These are phyloP conservation scores for Pseudofabraea citricarpa DNA, from an alignment of 2,329 filamentous ascomycete genomes.

Conservation along the genomic window DNA sequence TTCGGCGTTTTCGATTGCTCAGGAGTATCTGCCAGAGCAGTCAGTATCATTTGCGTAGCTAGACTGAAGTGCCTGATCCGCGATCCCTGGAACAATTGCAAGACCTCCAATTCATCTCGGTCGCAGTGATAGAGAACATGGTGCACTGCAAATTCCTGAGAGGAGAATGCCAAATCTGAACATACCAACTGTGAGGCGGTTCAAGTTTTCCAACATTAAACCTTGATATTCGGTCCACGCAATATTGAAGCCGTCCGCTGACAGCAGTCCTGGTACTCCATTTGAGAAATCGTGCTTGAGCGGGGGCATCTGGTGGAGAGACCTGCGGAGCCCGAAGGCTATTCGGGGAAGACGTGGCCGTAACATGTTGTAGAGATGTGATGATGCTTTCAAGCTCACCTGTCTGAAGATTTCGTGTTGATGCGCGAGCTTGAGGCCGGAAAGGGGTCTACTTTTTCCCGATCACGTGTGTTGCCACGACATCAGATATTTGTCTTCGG, in stretches of 20 bases:
- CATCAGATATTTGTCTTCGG: too few species aligned
- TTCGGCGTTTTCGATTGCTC: constrained; percentile 39
- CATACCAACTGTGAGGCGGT: constrained; percentile 67
- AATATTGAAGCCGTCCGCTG: constrained; percentile 62
- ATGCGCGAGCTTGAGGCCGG: constrained; percentile 35
- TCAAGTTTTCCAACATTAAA: constrained; percentile 70
- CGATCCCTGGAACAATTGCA: not conserved
- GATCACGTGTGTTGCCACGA: too few species aligned
- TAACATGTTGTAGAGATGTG: constrained; percentile 21
- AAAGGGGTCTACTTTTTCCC: too few species aligned
- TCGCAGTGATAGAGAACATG: not conserved
- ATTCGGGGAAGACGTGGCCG: constrained; percentile 25
- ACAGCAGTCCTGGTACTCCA: constrained; percentile 67
- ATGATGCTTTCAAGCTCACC: constrained; percentile 27
- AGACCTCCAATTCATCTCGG: not conserved
- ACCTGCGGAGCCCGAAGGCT: constrained; percentile 28
- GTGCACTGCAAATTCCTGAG: constrained; percentile 3
- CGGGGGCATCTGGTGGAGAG: constrained; percentile 42
- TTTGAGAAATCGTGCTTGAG: constrained; percentile 41
- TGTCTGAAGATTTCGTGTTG: constrained; percentile 75
- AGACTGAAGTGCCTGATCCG: too few species aligned
- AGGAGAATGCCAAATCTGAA: too few species aligned
- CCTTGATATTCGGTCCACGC: constrained; percentile 82
- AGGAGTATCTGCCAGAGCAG: too few species aligned
- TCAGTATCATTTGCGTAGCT: too few species aligned